Percentiles rank a stretch among this genome's conserved stretches.
Evolutionary conservation across 2,329 filamentous ascomycete species (phyloP).

Genomic region (Ophiostoma triangulosporum): DNA sequence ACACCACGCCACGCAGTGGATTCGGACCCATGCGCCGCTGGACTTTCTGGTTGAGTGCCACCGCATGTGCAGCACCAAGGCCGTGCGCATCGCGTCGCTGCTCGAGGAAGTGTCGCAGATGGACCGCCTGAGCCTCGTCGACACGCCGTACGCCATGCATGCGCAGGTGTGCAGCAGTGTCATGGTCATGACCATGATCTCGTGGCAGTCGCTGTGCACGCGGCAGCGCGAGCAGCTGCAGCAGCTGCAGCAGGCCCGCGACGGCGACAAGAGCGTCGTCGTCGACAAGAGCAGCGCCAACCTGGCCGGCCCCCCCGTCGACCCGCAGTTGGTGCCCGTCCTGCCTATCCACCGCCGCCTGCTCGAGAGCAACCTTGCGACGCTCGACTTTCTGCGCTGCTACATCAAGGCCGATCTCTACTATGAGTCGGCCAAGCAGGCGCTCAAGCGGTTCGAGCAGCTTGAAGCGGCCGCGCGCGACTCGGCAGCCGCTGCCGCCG

Average conservation of each 20-base stretch:
- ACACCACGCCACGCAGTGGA: constrained; percentile 9
- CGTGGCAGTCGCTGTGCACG: constrained; percentile 8
- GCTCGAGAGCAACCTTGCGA: constrained; percentile 2
- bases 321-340: neutral
- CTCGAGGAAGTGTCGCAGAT: constrained; percentile 5
- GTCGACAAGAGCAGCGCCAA: neutral
- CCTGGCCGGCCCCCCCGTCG: neutral
- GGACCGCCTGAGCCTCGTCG: constrained; percentile 4
- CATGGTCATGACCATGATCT: constrained; percentile 8
- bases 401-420: constrained; percentile 10
- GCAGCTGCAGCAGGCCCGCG: neutral
- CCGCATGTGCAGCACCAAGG: constrained; percentile 7
- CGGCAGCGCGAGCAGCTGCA: neutral
- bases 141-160: constrained; percentile 11
- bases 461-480: neutral
- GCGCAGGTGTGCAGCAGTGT: constrained; percentile 11
- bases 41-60: constrained; percentile 7
- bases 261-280: neutral
- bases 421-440: constrained; percentile 8
- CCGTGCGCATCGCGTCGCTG: constrained; percentile 3
- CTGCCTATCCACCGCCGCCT: constrained; percentile 3
- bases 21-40: constrained; percentile 7
- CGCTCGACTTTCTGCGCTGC: constrained; percentile 5
- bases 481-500: neutral
- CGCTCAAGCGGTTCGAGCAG: constrained; percentile 5